phyloP scores from a whole-genome alignment of 1,139 yeast genomes.

The Eremothecium sinecaudum region DNA sequence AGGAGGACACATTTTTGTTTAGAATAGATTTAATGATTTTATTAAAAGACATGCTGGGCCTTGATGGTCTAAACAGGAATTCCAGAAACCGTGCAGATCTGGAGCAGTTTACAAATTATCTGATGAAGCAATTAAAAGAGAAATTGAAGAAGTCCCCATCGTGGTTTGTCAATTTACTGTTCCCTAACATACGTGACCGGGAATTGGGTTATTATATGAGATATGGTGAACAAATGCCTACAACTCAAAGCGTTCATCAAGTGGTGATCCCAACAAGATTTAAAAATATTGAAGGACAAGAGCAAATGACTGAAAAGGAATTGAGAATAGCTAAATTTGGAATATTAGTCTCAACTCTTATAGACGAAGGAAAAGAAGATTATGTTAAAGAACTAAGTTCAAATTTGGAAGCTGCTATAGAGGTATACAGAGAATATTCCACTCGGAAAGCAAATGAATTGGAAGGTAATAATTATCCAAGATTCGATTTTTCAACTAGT shows the following conservation, averaged over 20 bases:
- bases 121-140: conserved; percentile 52
- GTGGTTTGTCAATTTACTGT: conserved; percentile 58
- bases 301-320: conserved; percentile 17
- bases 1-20: conserved; percentile 50
- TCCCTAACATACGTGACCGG: conserved; percentile 48
- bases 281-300: conserved; percentile 19
- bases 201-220: conserved; percentile 36
- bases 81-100: conserved; percentile 45
- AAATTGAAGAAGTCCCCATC: conserved; percentile 45
- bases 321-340: conserved; percentile 24
- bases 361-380: conserved; percentile 26
- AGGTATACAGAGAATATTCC: background rate
- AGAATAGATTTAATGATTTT: conserved; percentile 67
- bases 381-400: conserved; percentile 15
- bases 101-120: conserved; percentile 57
- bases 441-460: background rate
- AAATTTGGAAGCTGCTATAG: conserved; percentile 14
- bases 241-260: conserved; percentile 7
- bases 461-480: background rate
- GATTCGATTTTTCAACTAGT: conserved; percentile 1
- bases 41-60: conserved; percentile 39
- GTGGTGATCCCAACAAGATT: conserved; percentile 22
- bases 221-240: conserved; percentile 36
- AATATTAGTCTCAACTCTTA: conserved; percentile 26
- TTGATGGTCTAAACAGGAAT: conserved; percentile 29